Percentiles rank a stretch among this genome's conserved stretches.
Evolutionary conservation across 495 filamentous ascomycete genomes (phyloP).

Genomic region (Jackrogersella multiformis): DNA sequence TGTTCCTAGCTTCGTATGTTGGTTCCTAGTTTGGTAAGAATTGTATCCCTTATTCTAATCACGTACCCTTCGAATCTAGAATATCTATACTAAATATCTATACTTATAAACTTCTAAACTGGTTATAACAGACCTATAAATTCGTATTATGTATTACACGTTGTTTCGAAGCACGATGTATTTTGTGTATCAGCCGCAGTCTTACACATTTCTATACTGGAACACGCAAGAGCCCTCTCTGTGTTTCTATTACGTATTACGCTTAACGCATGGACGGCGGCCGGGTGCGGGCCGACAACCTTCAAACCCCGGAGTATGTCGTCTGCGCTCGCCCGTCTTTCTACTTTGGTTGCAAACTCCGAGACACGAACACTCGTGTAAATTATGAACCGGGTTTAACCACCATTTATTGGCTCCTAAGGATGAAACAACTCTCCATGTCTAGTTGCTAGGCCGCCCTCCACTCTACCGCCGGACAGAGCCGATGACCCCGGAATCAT

Average conservation of each 20-base stretch:
- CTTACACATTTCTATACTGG: constrained; percentile 8
- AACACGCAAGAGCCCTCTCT: constrained; percentile 3
- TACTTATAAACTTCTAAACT: not conserved
- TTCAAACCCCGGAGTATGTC: constrained; percentile 8
- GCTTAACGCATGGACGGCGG: not conserved
- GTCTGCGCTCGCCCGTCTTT: constrained; percentile 14
- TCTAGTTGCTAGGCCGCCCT: too few relatives aligned
- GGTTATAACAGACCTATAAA: not conserved
- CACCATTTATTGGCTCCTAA: constrained; percentile 16
- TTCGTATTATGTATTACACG: too few relatives aligned
- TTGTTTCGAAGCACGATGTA: not conserved
- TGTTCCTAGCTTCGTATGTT: not conserved
- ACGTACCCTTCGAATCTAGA: too few relatives aligned
- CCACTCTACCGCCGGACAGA: constrained; percentile 15
- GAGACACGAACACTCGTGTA: constrained; percentile 41
- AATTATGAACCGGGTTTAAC: not conserved
- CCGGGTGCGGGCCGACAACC: constrained; percentile 32
- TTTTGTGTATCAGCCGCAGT: constrained; percentile 23
- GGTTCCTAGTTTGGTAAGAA: not conserved
- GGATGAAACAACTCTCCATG: constrained; percentile 22
- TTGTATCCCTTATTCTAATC: too few relatives aligned
- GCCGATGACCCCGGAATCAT: constrained; percentile 24
- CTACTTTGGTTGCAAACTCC: constrained; percentile 34
- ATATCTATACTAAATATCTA: not conserved
- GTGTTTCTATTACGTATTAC: constrained; percentile 24